Base-by-base conservation (phyloP, 2,329 filamentous ascomycete genomes). In the Exophiala mesophila region DNA sequence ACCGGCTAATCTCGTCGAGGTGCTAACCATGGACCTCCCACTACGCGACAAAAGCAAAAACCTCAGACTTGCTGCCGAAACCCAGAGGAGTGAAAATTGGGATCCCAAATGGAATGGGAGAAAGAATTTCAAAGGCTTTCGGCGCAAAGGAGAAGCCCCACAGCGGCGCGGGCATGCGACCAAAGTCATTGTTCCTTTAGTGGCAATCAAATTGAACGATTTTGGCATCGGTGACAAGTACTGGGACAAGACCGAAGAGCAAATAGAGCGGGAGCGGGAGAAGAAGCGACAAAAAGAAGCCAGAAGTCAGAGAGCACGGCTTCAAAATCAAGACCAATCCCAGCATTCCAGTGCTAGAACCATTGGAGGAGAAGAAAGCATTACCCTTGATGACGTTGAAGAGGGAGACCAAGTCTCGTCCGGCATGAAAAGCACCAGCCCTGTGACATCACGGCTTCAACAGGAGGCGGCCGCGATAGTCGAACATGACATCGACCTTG, bases 101-200 rank as follows among this genome's bases (percentile, higher is more conserved):
- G 78, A 96, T 53, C 80, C 87, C 1, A 74, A 74, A 28, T 98
- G 92, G 92, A 94, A 96, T 59, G 92, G 90, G 1, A 76, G 90
- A 31, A 90, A 88, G 64, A 97, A 98, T 59, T 98, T 95, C 69
- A 98, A 98, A 63, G 85, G 80, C 55, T 98, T 98, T 59, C 73
- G 74, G 16, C 73, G 71, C 41, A 72, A 77, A 39, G 81, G 77
- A 17, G 75, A 75, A 26, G 54, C 55, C n/a, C 49, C 47, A 5
- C 45, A 50, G 12, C 39, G 61, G 56, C 35, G 49, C 40, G 16
- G 50, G 44, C 47, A 64, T 26, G 44, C 41, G 4, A 55, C 60
- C 34, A 70, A 69, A 12, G 73, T 85, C 23, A 84, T 94, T 28
- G 78, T 95, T 3, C 67, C 74, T 0, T 66, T 94, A 3, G 79